Percentiles rank a stretch among this genome's conserved stretches.
phyloP scores from a whole-genome alignment of 257 asterid species.

The Ocimum tenuiflorum region DNA sequence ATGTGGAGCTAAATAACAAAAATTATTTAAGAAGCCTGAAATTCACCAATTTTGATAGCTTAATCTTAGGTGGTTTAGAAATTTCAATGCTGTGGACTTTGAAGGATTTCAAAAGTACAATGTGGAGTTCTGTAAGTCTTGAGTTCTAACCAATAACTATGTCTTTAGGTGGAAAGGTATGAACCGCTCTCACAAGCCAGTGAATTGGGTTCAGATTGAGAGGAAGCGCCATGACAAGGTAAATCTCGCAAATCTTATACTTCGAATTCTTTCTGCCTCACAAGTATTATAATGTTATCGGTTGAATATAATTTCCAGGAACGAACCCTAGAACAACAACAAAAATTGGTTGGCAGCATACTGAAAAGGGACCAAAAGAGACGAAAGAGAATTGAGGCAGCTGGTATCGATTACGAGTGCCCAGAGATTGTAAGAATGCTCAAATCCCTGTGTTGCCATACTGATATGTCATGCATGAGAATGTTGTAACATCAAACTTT shows the following conservation, averaged over 20 bases:
- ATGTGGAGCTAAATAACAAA: too few relatives aligned
- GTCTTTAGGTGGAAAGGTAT: conserved; percentile 75
- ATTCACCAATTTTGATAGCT: background rate
- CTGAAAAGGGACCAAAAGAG: conserved; percentile 59
- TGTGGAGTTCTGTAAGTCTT: too few relatives aligned
- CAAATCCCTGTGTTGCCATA: background rate
- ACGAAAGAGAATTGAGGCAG: conserved; percentile 70
- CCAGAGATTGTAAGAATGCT: conserved; percentile 66
- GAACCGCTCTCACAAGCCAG: conserved; percentile 46
- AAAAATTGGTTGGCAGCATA: conserved; percentile 51
- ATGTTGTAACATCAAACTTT: background rate
- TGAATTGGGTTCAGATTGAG: conserved; percentile 69
- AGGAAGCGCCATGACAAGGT: conserved; percentile 83
- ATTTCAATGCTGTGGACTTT: background rate
- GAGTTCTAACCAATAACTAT: background rate
- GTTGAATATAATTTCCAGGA: conserved; percentile 37
- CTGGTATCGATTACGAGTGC: conserved; percentile 79
- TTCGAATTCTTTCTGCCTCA: background rate
- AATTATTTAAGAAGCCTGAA: background rate
- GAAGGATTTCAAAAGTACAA: background rate
- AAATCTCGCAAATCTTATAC: background rate
- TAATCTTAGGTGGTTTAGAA: background rate
- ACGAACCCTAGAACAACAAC: conserved; percentile 58
- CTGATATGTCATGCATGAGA: background rate
- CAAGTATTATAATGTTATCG: background rate